Evolutionary conservation across 108 stramenopile species (phyloP).

Genomic region (Pseudonitzschia delicatissima): DNA sequence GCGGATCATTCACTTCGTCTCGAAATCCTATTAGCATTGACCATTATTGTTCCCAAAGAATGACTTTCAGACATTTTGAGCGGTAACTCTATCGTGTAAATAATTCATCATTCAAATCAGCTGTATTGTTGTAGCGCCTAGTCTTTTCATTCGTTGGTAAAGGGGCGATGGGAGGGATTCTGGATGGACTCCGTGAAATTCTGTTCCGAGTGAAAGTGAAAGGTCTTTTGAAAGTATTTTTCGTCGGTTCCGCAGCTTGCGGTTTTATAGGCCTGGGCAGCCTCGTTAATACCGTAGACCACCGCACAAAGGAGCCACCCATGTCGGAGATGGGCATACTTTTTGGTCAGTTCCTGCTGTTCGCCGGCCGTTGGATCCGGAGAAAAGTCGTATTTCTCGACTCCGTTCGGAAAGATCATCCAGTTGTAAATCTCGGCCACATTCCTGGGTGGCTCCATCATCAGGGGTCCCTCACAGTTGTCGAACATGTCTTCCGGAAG

Average conservation of each 20-base stretch:
- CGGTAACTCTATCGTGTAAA: no score
- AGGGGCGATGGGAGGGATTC: no score
- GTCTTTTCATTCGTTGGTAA: no score
- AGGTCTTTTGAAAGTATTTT: neutral
- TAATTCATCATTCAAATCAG: no score
- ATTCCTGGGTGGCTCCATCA: conserved; percentile 57
- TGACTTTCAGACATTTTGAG: no score
- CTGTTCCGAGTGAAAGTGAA: conserved; percentile 10
- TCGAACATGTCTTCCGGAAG: conserved; percentile 37
- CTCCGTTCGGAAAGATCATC: conserved; percentile 5
- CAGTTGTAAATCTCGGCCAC: conserved; percentile 19
- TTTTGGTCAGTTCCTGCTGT: neutral
- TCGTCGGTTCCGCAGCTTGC: conserved; percentile 37
- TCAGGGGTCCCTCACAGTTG: conserved; percentile 62
- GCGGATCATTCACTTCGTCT: no score
- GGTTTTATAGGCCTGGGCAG: conserved; percentile 62
- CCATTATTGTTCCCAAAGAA: no score
- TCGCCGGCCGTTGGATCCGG: conserved; percentile 1
- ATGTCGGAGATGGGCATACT: neutral
- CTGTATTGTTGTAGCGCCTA: no score
- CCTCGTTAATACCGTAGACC: conserved; percentile 66
- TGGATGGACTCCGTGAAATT: neutral
- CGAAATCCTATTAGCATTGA: no score
- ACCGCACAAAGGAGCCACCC: conserved; percentile 60
- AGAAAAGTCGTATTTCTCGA: conserved; percentile 10